Evolutionary conservation across 331 rosid genomes (phyloP).

Genomic region (Arachis monticola): DNA sequence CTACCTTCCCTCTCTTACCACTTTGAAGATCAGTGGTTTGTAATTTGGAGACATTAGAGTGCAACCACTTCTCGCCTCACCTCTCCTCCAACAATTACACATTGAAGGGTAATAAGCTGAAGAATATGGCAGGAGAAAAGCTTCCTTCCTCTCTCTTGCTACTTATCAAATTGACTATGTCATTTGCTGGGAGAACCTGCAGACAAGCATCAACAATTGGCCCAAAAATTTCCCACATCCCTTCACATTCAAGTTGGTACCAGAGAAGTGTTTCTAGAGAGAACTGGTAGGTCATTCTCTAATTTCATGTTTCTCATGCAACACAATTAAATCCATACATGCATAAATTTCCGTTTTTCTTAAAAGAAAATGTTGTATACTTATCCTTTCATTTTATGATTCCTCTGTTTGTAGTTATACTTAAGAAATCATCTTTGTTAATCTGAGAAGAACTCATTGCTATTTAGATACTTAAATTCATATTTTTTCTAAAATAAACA

Average conservation of each 20-base stretch:
- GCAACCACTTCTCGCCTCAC: conserved; percentile 24
- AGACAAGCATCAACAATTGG: neutral
- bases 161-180: neutral
- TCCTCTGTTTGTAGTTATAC: no score
- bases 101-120: fast-evolving
- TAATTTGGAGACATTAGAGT: conserved; percentile 14
- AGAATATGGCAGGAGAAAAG: neutral
- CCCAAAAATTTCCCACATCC: conserved; percentile 29
- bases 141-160: conserved; percentile 4
- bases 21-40: fast-evolving
- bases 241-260: neutral
- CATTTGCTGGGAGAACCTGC: conserved; percentile 13
- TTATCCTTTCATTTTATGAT: no score
- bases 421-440: no score
- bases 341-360: neutral
- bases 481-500: no score
- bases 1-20: conserved; percentile 6
- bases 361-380: neutral
- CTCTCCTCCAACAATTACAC: neutral
- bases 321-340: neutral
- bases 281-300: neutral
- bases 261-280: neutral
- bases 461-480: no score
- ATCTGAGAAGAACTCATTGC: neutral
- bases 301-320: neutral